A percentile compares a stretch with the other conserved stretches of the same genome.
phyloP scores from a whole-genome alignment of 495 filamentous ascomycete genomes.

The Penicillium arizonense region DNA sequence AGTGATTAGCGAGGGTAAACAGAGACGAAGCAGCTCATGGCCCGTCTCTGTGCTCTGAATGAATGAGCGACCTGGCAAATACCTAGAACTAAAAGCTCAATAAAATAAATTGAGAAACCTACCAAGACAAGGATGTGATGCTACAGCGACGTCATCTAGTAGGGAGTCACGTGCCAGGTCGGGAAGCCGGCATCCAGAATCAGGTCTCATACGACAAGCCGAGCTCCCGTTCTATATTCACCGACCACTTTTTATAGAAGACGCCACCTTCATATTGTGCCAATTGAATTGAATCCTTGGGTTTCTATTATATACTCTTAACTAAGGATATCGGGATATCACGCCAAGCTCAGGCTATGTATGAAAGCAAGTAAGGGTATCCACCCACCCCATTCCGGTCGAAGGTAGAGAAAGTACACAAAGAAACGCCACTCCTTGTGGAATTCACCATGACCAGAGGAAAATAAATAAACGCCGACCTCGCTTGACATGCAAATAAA shows the following conservation, averaged over 20 bases:
- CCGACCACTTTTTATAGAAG: constrained; percentile 6
- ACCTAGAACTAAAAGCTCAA: background rate
- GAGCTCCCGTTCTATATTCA: background rate
- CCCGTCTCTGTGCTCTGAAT: constrained; percentile 6
- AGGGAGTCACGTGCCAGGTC: constrained; percentile 14
- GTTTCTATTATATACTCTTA: constrained; percentile 29
- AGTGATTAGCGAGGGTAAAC: constrained; percentile 17
- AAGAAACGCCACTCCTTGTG: constrained; percentile 1
- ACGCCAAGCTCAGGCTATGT: constrained; percentile 8
- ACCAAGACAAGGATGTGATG: background rate
- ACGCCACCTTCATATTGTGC: background rate
- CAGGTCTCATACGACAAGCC: constrained; percentile 4
- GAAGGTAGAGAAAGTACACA: constrained; percentile 3
- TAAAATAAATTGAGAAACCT: background rate
- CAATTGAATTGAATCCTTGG: background rate
- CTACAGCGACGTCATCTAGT: constrained; percentile 19
- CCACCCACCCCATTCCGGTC: constrained; percentile 4
- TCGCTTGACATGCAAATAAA: constrained; percentile 34
- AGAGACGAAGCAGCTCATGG: constrained; percentile 12
- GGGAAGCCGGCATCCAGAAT: constrained; percentile 17
- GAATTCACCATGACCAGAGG: background rate
- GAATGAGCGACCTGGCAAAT: constrained; percentile 1
- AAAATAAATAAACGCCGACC: constrained; percentile 28
- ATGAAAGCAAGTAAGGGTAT: constrained; percentile 12
- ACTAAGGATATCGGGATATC: constrained; percentile 1